Percentiles rank a stretch among this genome's conserved stretches.
Evolutionary conservation across 129 eudicot genomes (phyloP).

Genomic region (Glebionis coronaria): DNA sequence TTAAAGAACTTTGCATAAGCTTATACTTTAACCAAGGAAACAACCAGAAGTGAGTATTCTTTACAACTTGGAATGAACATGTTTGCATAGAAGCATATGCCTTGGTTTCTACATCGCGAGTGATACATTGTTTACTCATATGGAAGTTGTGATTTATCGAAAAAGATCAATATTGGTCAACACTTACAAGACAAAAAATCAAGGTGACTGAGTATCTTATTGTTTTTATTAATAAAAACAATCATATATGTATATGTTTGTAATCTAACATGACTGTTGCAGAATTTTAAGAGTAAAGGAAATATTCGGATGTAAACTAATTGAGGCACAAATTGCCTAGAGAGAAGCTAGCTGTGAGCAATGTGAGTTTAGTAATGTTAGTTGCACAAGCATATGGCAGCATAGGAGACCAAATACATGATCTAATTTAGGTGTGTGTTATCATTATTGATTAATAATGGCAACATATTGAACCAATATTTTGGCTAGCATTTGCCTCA

Average conservation of each 20-base stretch:
- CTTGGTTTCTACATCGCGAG: too few relatives aligned
- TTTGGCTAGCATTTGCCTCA: background rate
- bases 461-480: slow-evolving; percentile 1
- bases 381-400: slow-evolving; percentile 84
- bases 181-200: slow-evolving; percentile 59
- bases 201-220: slow-evolving; percentile 41
- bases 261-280: background rate
- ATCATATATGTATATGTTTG: slow-evolving; percentile 10
- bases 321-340: slow-evolving; percentile 88
- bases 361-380: slow-evolving; percentile 91
- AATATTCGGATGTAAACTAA: slow-evolving; percentile 73
- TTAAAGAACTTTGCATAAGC: too few relatives aligned
- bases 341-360: slow-evolving; percentile 94
- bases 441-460: slow-evolving; percentile 3
- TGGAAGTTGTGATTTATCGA: slow-evolving; percentile 71
- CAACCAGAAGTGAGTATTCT: too few relatives aligned
- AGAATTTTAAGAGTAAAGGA: slow-evolving; percentile 57
- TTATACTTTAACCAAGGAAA: too few relatives aligned
- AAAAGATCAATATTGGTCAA: slow-evolving; percentile 62
- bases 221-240: background rate
- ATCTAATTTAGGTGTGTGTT: slow-evolving; percentile 73
- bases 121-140: slow-evolving; percentile 67
- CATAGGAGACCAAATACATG: slow-evolving; percentile 93
- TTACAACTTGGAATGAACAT: too few relatives aligned
- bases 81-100: too few relatives aligned